Evolutionary conservation across 2,329 filamentous ascomycete species (phyloP).

Genomic region (Microsporum audouinii): DNA sequence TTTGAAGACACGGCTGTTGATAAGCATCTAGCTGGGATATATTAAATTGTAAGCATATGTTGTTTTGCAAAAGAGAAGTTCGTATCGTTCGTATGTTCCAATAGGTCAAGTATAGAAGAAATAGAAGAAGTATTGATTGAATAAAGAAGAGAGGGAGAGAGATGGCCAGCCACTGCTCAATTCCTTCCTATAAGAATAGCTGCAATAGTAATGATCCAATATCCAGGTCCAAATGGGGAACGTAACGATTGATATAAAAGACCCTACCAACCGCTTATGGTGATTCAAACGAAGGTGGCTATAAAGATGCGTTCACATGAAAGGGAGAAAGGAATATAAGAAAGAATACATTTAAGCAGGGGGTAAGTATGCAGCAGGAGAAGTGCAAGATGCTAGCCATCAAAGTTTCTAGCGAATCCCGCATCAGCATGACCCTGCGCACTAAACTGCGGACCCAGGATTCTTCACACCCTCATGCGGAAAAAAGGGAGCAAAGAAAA

Average conservation of each 20-base stretch:
- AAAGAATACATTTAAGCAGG: slow-evolving; percentile 4
- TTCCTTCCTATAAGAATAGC: neutral
- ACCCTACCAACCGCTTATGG: neutral
- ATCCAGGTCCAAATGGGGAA: neutral
- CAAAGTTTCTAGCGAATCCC: neutral
- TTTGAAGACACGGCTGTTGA: neutral
- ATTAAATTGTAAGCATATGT: neutral
- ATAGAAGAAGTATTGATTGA: neutral
- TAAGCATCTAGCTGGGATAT: neutral
- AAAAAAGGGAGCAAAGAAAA: neutral
- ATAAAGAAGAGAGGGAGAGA: neutral
- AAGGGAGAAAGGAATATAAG: slow-evolving; percentile 14
- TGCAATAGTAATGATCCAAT: neutral
- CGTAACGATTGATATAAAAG: neutral
- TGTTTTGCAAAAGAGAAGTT: neutral
- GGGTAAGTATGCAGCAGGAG: slow-evolving; percentile 1
- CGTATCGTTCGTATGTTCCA: neutral
- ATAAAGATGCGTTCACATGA: neutral
- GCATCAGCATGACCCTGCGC: neutral
- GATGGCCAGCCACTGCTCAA: neutral
- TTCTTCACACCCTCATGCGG: slow-evolving; percentile 4
- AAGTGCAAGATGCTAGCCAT: slow-evolving; percentile 8
- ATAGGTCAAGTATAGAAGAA: neutral
- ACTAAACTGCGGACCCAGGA: neutral
- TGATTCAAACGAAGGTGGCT: neutral